These are phyloP conservation scores for Hypsizygus marmoreus DNA, from an alignment of 768 basidiomycete genomes.

Conservation along the genomic window DNA sequence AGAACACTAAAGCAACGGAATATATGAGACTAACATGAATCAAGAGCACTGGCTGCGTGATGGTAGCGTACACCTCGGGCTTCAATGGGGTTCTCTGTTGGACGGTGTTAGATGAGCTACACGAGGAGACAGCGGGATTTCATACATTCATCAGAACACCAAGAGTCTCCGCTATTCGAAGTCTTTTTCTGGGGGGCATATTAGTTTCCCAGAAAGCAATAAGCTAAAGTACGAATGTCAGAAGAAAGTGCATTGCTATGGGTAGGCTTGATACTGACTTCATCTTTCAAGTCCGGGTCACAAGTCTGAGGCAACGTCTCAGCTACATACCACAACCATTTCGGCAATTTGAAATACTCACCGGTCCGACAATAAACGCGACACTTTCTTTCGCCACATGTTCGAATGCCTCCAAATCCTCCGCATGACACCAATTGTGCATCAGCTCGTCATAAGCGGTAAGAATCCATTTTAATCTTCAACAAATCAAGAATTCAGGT, in stretches of 20 bases:
- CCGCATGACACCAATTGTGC: conserved; percentile 63
- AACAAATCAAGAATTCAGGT: conserved; percentile 4
- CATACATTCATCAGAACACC: conserved; percentile 65
- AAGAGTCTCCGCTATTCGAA: conserved; percentile 52
- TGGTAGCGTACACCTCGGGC: conserved; percentile 46
- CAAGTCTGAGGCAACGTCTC: conserved; percentile 39
- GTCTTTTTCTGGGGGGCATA: conserved; percentile 55
- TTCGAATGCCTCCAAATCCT: conserved; percentile 68
- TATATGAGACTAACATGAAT: conserved; percentile 63
- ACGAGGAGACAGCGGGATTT: conserved; percentile 4
- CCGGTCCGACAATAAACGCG: conserved; percentile 56
- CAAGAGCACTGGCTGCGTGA: conserved; percentile 66
- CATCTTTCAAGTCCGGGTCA: conserved; percentile 61
- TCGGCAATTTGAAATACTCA: conserved; percentile 29
- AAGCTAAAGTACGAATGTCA: conserved; percentile 40
- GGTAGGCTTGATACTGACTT: conserved; percentile 41
- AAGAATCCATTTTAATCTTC: conserved; percentile 59
- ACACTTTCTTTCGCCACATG: conserved; percentile 63
- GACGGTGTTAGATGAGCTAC: conserved; percentile 2
- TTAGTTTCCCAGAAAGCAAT: conserved; percentile 64
- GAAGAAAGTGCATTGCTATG: neutral
- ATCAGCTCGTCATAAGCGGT: conserved; percentile 65
- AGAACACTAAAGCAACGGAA: no score
- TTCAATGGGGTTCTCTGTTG: conserved; percentile 57
- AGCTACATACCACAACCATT: neutral